These are phyloP conservation scores for Emergomyces africanus DNA, from an alignment of 2,329 filamentous ascomycete species.

Conservation along the genomic window DNA sequence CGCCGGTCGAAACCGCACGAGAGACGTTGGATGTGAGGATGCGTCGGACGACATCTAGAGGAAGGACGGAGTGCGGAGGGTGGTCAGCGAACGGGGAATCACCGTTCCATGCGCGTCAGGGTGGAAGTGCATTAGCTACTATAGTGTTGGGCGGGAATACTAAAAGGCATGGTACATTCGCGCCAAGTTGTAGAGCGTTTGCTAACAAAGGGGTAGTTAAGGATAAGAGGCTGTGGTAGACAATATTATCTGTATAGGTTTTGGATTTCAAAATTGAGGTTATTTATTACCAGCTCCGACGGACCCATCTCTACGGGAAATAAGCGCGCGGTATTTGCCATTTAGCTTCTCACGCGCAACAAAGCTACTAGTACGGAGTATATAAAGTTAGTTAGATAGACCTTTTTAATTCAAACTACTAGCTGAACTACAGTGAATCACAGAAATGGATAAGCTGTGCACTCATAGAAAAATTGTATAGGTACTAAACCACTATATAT, in stretches of 20 bases:
- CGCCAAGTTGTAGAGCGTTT: neutral
- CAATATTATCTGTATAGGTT: too few species aligned
- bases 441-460: too few species aligned
- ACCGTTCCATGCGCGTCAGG: neutral
- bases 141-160: neutral
- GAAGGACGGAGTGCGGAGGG: neutral
- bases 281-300: neutral
- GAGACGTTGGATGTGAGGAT: slow-evolving; percentile 18
- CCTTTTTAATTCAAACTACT: neutral
- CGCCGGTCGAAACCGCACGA: slow-evolving; percentile 28
- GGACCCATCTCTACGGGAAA: neutral
- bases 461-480: neutral
- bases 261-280: neutral
- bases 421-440: neutral
- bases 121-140: neutral
- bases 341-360: neutral
- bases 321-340: neutral
- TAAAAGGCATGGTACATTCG: neutral
- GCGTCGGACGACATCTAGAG: slow-evolving; percentile 13
- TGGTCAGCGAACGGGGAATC: neutral
- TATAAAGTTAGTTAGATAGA: too few species aligned
- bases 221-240: neutral
- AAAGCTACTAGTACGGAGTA: too few species aligned
- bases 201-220: neutral
- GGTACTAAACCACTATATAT: too few species aligned